A percentile compares a stretch with the other conserved stretches of the same genome.
phyloP scores from a whole-genome alignment of 108 stramenopile genomes.

The Discostella stelligeroides region DNA sequence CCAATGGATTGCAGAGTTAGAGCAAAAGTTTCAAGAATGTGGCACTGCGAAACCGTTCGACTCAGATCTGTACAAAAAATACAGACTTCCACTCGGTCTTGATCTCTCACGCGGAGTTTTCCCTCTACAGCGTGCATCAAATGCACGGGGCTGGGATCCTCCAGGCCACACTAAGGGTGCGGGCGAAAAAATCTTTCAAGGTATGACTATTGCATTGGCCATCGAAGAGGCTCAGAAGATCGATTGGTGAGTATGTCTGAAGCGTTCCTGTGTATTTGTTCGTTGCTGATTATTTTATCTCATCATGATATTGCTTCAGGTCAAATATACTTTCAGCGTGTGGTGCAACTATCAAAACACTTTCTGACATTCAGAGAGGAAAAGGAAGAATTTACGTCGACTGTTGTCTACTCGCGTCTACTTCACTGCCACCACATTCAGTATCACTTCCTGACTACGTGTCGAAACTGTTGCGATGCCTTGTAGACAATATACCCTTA shows the following conservation, averaged over 20 bases:
- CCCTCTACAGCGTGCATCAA: conserved; percentile 36
- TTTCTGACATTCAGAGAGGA: conserved; percentile 12
- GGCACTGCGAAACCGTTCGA: conserved; percentile 30
- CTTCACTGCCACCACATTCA: conserved; percentile 32
- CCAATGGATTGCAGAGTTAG: conserved; percentile 35
- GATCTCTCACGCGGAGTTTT: conserved; percentile 32
- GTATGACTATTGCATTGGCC: conserved; percentile 42
- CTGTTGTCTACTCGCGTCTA: conserved; percentile 32
- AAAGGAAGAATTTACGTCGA: conserved; percentile 23
- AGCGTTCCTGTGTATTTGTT: neutral
- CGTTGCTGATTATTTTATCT: neutral
- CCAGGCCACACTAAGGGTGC: conserved; percentile 27
- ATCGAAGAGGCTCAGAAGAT: conserved; percentile 18
- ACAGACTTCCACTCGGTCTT: conserved; percentile 44
- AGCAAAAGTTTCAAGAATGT: conserved; percentile 23
- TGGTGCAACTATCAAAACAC: conserved; percentile 29
- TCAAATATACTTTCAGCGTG: conserved; percentile 22
- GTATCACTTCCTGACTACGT: conserved; percentile 34
- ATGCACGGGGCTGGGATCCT: conserved; percentile 37
- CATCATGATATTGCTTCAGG: conserved; percentile 17
- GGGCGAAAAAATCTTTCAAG: conserved; percentile 28
- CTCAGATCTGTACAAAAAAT: conserved; percentile 35
- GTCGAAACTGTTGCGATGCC: conserved; percentile 24
- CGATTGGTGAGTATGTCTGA: conserved; percentile 30
- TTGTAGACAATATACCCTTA: conserved; percentile 20